phyloP scores from a whole-genome alignment of 2,329 filamentous ascomycete species.

The Microsporum canis region DNA sequence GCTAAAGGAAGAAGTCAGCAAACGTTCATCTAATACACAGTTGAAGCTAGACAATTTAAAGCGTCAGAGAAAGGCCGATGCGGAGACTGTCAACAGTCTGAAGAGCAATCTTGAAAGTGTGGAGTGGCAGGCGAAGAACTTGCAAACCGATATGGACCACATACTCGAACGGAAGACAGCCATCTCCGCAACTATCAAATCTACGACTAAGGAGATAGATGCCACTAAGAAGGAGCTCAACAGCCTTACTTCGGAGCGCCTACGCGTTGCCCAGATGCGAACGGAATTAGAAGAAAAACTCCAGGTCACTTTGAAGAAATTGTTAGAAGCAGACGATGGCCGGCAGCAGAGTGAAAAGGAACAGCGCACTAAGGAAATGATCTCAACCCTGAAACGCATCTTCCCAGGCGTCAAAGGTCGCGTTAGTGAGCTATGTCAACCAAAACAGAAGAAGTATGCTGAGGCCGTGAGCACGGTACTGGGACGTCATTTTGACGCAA shows the following conservation, averaged over 20 bases:
- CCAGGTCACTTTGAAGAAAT: conserved; percentile 63
- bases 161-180: conserved; percentile 58
- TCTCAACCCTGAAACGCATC: conserved; percentile 75
- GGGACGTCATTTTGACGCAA: conserved; percentile 83
- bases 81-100: conserved; percentile 78
- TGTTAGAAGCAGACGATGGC: conserved; percentile 76
- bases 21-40: conserved; percentile 69
- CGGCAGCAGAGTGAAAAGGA: conserved; percentile 79
- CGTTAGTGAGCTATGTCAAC: conserved; percentile 82
- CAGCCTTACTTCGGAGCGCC: conserved; percentile 68
- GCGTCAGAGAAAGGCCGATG: conserved; percentile 80
- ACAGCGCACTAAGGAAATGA: conserved; percentile 64
- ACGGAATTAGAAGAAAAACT: conserved; percentile 90
- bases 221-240: conserved; percentile 86
- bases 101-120: conserved; percentile 76
- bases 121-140: conserved; percentile 60
- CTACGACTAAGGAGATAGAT: conserved; percentile 66
- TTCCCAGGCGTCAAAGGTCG: conserved; percentile 86
- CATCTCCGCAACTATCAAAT: conserved; percentile 52
- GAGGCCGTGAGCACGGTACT: conserved; percentile 87
- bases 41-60: conserved; percentile 74
- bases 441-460: conserved; percentile 94
- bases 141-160: conserved; percentile 58
- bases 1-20: conserved; percentile 73
- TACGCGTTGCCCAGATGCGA: conserved; percentile 66